Conservation (phyloP, 768 basidiomycete species). For the Leccinum arenicola region DNA sequence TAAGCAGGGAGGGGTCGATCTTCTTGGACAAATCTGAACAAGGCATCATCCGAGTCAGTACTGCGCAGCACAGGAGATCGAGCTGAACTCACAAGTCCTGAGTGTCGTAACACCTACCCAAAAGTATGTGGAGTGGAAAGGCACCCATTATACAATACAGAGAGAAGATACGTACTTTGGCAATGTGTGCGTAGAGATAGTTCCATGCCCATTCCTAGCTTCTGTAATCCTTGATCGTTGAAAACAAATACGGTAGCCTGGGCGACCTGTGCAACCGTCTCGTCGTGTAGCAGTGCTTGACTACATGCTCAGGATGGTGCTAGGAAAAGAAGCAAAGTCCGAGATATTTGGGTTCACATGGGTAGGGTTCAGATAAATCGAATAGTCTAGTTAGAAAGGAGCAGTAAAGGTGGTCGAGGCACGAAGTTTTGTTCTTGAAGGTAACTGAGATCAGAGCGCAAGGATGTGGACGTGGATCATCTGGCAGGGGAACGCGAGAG, state of each 20-base stretch:
- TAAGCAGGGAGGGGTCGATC: constrained; percentile 85
- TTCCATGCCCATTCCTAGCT: constrained; percentile 99
- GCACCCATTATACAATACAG: constrained; percentile 27
- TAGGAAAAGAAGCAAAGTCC: constrained; percentile 86
- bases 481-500: too few species aligned
- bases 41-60: not conserved
- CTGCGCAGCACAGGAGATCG: not conserved
- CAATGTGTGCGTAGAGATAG: constrained; percentile 68
- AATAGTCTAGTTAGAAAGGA: constrained; percentile 84
- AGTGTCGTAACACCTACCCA: constrained; percentile 99
- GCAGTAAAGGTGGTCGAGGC: constrained; percentile 68
- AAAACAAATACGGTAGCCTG: constrained; percentile 95
- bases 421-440: too few species aligned
- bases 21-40: constrained; percentile 90
- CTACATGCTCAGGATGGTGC: constrained; percentile 98
- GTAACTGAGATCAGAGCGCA: too few species aligned
- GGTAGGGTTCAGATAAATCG: constrained; percentile 96
- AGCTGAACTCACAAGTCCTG: constrained; percentile 77
- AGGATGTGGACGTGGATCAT: too few species aligned
- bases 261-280: constrained; percentile 93
- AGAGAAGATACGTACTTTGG: constrained; percentile 51
- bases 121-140: constrained; percentile 98
- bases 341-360: constrained; percentile 99
- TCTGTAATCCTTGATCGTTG: constrained; percentile 98
- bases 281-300: constrained; percentile 91